Evolutionary conservation across 306 rosid genomes (phyloP), one percentile per base, ranked within the genome.

Genomic region (Glycine latifolia): DNA sequence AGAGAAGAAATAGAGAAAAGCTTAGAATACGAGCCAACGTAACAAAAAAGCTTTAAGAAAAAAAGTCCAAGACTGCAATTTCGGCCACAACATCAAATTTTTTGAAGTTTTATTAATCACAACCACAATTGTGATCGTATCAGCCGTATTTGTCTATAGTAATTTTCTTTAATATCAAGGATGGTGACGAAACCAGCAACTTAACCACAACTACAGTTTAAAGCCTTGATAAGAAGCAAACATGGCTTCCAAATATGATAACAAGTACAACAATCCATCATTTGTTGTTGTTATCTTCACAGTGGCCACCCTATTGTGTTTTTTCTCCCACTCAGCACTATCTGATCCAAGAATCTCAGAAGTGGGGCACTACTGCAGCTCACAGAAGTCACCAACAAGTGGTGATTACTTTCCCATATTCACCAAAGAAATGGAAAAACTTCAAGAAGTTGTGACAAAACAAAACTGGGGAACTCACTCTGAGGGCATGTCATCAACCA

Each of bases 331-430:
- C 56, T 69, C 56, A 69, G 15, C 56, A 69, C 11, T 69, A 0
- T 69, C 74, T 69, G 74, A 69, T 69, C 74, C 74, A 69, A 69
- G 74, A 69, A 69, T 69, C 74, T 16, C 56, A 10, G 41, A 9
- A 69, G 74, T 20, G 37, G 74, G 56, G 15, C n/a, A 0, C 5
- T 17, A 16, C 74, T 69, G 74, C 46, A 54, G 74, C 56, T 17
- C 39, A 15, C 72, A 39, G 5, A 43, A 47, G 35, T 39, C 54
- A 68, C 8, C 54, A 44, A 4, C 73, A 68, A 17, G 12, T 4
- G 16, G 13, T 8, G 41, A 17, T 15, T 68, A 44, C 37, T 0
- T 68, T 1, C 55, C 14, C 12, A 16, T 26, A 8, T 68, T 68
- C 15, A 8, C 9, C 37, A 68, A 17, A 44, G 73, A 68, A 44